Evolutionary conservation across 306 rosid species (phyloP).

Genomic region (Carpinus fangiana): DNA sequence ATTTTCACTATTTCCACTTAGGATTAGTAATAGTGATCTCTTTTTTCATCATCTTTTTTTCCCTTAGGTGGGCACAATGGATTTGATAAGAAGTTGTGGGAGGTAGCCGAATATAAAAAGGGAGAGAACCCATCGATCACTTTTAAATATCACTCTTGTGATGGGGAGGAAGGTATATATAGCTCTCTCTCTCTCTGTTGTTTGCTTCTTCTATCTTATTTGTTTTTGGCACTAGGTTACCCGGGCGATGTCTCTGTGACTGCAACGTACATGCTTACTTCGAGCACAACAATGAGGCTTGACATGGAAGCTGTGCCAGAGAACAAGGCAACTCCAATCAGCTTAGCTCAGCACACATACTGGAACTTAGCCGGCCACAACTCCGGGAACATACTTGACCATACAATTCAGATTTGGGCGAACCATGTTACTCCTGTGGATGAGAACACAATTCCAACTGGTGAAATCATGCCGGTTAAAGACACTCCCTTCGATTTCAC

Average conservation of each 20-base stretch:
- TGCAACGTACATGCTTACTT: constrained; percentile 78
- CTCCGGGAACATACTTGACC: constrained; percentile 71
- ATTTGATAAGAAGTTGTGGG: constrained; percentile 86
- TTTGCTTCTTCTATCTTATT: constrained; percentile 18
- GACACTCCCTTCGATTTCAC: constrained; percentile 88
- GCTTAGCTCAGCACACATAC: constrained; percentile 89
- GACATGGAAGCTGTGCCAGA: constrained; percentile 92
- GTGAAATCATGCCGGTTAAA: constrained; percentile 73
- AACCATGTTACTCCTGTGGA: constrained; percentile 77
- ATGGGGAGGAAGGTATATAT: constrained; percentile 85
- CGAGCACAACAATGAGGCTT: constrained; percentile 75
- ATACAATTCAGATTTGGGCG: constrained; percentile 68
- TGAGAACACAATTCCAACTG: constrained; percentile 64
- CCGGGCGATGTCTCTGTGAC: constrained; percentile 76
- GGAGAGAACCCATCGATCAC: constrained; percentile 70
- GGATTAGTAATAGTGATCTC: not conserved
- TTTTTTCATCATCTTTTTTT: not conserved
- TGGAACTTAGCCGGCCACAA: constrained; percentile 93
- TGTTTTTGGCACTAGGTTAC: constrained; percentile 48
- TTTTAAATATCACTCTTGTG: constrained; percentile 71
- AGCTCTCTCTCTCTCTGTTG: not conserved
- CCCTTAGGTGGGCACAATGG: constrained; percentile 81
- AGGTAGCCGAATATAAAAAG: constrained; percentile 58
- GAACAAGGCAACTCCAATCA: constrained; percentile 76
- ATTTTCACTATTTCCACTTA: not conserved